Evolutionary conservation across 2,329 filamentous ascomycete genomes (phyloP).

Genomic region (Orbilia quercus): DNA sequence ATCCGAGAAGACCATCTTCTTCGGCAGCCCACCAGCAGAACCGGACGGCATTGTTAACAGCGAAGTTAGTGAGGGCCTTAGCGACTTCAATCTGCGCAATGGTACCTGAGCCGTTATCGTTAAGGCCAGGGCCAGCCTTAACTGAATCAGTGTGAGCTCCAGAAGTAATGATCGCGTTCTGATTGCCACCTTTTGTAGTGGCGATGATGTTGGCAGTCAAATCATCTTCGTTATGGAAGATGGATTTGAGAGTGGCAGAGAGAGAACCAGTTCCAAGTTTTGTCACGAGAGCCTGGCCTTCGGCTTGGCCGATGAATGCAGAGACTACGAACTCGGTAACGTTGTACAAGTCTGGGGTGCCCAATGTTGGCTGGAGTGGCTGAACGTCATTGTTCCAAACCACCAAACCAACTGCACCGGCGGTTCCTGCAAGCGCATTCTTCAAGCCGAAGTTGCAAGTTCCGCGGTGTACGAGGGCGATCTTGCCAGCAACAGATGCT

Average conservation of each 20-base stretch:
- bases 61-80: constrained; percentile 70
- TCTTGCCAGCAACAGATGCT: constrained; percentile 67
- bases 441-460: constrained; percentile 71
- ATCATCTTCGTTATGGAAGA: constrained; percentile 65
- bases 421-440: constrained; percentile 68
- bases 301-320: constrained; percentile 53
- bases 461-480: constrained; percentile 72
- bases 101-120: constrained; percentile 73
- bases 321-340: constrained; percentile 59
- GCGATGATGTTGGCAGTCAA: constrained; percentile 71
- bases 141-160: constrained; percentile 74
- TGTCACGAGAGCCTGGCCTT: constrained; percentile 55
- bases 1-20: constrained; percentile 70
- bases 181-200: constrained; percentile 70
- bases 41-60: constrained; percentile 71
- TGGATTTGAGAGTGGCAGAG: constrained; percentile 64
- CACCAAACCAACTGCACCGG: constrained; percentile 68
- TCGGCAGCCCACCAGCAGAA: constrained; percentile 75
- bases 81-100: constrained; percentile 72
- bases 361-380: constrained; percentile 57
- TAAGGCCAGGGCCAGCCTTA: constrained; percentile 72
- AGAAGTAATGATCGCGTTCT: constrained; percentile 70
- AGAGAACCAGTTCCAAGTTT: constrained; percentile 55
- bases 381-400: constrained; percentile 54
- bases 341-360: constrained; percentile 63